Evolutionary conservation across 257 asterid genomes (phyloP), one percentile per base, ranked within the genome.

Genomic region (Solanum megistacrolobum): DNA sequence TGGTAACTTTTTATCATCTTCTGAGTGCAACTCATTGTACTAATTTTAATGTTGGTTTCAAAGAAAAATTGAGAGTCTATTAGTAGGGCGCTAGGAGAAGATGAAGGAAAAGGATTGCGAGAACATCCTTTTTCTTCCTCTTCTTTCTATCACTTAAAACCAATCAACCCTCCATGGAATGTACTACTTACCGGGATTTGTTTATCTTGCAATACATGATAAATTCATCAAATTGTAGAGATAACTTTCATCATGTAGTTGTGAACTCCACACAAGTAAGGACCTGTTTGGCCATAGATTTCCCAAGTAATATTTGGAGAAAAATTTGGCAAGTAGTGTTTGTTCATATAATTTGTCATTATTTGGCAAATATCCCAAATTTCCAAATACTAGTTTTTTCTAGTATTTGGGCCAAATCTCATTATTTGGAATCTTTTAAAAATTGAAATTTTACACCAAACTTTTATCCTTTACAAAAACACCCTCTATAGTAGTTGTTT

Each of bases 1-100:
- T 72, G 43, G 25, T 74, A 21, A 74, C n/a, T 11, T 74, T 71
- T 72, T 73, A 9, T 18, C 78, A 31, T 5, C 79, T 32, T 66
- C 27, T 25, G 73, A 69, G 38, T 72, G 99, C 23, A n/a, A n/a
- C 35, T 0, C 4, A 27, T 27, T 78, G 27, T 0, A 48, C 41
- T 48, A 82, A 18, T 29, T 82, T 29, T 29, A 31, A 48, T 82
- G 29, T 82, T 48, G 29, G 29, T 29, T 29, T 29, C 29, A 29
- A 27, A 81, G 27, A 18, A 81, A 81, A 81, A 0, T 81, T 48
- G 66, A 1, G 68, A 29, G 29, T 18, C 0, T 46, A 18, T 48
- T 46, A 81, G 41, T 29, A 46, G 11, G 85, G 12, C 27, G 13
- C 2, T 9, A 43, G 41, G 27, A 48, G 36, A 79, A 27, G 69